These are phyloP conservation scores for Pelargonium fulgidum DNA, from an alignment of 441 rosid species.

Conservation along the genomic window DNA sequence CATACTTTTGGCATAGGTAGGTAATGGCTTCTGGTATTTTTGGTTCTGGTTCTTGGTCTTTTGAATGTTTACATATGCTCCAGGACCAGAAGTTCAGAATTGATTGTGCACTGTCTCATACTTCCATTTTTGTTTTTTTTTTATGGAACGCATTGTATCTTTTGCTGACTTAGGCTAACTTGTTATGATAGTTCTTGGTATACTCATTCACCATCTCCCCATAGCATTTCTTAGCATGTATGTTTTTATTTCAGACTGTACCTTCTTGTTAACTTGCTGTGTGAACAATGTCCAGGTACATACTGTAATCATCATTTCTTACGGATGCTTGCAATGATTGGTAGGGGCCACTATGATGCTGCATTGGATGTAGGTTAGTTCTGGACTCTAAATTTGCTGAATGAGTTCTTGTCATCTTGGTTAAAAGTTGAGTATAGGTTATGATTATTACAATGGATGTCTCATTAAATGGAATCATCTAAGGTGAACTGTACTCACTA, in stretches of 20 bases:
- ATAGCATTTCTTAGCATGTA: not conserved
- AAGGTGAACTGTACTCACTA: no score
- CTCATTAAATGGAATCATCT: not conserved
- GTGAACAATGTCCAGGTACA: slow-evolving; percentile 45
- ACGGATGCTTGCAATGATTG: slow-evolving; percentile 58
- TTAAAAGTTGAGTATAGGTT: not conserved
- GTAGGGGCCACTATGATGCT: slow-evolving; percentile 68
- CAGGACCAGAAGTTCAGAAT: not conserved
- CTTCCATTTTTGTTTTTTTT: not conserved
- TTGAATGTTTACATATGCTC: not conserved
- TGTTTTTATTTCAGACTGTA: not conserved
- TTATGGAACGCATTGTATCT: not conserved
- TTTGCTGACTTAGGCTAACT: slow-evolving; percentile 5
- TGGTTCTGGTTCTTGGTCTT: not conserved
- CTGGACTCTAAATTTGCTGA: not conserved
- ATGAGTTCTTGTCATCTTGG: not conserved
- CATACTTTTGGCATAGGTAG: slow-evolving; percentile 85
- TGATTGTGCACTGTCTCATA: not conserved
- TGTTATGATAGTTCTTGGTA: not conserved
- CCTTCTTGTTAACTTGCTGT: not conserved
- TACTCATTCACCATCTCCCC: not conserved
- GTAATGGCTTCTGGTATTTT: slow-evolving; percentile 16
- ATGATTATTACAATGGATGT: not conserved
- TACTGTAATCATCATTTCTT: slow-evolving; percentile 94
- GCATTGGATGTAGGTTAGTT: slow-evolving; percentile 60